Conservation (phyloP, 2,329 filamentous ascomycete species). For the Trichophyton benhamiae region DNA sequence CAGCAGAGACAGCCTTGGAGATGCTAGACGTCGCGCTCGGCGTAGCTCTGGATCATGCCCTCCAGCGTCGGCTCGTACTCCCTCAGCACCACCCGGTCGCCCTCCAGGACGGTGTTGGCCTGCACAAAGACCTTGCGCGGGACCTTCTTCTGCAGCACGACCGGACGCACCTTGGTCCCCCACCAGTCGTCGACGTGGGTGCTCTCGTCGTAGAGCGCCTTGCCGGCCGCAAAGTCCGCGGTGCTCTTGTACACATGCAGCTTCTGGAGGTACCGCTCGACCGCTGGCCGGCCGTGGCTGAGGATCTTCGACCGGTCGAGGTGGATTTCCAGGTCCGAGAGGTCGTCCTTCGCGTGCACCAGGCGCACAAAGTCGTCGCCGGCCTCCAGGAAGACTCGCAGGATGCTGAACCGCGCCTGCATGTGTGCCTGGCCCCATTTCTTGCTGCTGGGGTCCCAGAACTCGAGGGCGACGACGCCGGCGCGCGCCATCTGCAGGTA, state of each 20-base stretch:
- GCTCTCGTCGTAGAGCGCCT: slow-evolving; percentile 68
- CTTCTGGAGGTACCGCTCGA: slow-evolving; percentile 79
- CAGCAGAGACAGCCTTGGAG: background rate
- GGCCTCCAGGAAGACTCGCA: slow-evolving; percentile 63
- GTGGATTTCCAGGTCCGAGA: slow-evolving; percentile 69
- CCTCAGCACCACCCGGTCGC: slow-evolving; percentile 60
- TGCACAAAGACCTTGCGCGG: slow-evolving; percentile 71
- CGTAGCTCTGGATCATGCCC: slow-evolving; percentile 76
- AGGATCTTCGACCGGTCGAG: slow-evolving; percentile 80
- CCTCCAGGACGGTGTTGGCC: slow-evolving; percentile 66
- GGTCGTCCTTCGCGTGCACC: slow-evolving; percentile 57
- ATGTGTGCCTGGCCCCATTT: slow-evolving; percentile 94
- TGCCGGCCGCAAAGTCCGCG: slow-evolving; percentile 67
- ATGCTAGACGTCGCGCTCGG: slow-evolving; percentile 40
- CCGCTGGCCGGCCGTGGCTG: slow-evolving; percentile 66
- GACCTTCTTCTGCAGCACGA: slow-evolving; percentile 49
- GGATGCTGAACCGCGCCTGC: slow-evolving; percentile 79
- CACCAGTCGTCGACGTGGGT: slow-evolving; percentile 77
- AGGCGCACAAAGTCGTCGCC: slow-evolving; percentile 80
- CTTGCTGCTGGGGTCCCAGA: slow-evolving; percentile 81
- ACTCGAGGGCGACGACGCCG: slow-evolving; percentile 77
- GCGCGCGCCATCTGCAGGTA: slow-evolving; percentile 92
- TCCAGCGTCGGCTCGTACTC: slow-evolving; percentile 74
- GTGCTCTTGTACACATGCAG: slow-evolving; percentile 87
- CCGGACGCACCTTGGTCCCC: slow-evolving; percentile 59